Percentiles rank a stretch among this genome's conserved stretches.
phyloP scores from a whole-genome alignment of 2,329 filamentous ascomycete genomes.

The Amphichorda felina region DNA sequence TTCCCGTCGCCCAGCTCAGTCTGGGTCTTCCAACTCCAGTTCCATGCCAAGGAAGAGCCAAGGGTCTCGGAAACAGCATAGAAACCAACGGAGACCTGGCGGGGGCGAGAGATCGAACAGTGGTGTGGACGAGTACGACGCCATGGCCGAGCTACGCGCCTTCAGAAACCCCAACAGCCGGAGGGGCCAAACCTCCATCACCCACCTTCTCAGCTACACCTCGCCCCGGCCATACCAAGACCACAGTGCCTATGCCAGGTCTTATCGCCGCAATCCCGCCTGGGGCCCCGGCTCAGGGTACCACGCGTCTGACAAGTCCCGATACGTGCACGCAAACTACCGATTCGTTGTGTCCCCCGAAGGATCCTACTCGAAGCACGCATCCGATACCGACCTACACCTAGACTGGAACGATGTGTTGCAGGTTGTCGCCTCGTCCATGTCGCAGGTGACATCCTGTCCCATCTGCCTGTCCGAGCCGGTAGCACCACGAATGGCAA shows the following conservation, averaged over 20 bases:
- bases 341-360: conserved; percentile 86
- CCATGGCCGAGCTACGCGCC: conserved; percentile 65
- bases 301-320: conserved; percentile 81
- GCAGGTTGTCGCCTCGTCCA: conserved; percentile 80
- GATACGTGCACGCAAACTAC: conserved; percentile 90
- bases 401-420: conserved; percentile 85
- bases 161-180: conserved; percentile 51
- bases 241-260: conserved; percentile 37
- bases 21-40: conserved; percentile 16
- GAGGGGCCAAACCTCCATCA: conserved; percentile 92
- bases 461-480: conserved; percentile 92
- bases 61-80: conserved; percentile 68
- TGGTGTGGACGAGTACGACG: conserved; percentile 65
- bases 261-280: conserved; percentile 58
- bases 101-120: conserved; percentile 18
- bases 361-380: conserved; percentile 68
- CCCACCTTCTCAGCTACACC: conserved; percentile 88
- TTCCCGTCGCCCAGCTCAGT: conserved; percentile 31
- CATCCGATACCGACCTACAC: conserved; percentile 76
- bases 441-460: conserved; percentile 80
- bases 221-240: conserved; percentile 60
- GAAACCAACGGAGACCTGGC: conserved; percentile 62
- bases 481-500: conserved; percentile 91
- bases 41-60: conserved; percentile 62
- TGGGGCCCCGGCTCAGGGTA: conserved; percentile 85